Evolutionary conservation across 495 filamentous ascomycete species (phyloP), one percentile per base, ranked within the genome.

Genomic region (Sporormia fimetaria): DNA sequence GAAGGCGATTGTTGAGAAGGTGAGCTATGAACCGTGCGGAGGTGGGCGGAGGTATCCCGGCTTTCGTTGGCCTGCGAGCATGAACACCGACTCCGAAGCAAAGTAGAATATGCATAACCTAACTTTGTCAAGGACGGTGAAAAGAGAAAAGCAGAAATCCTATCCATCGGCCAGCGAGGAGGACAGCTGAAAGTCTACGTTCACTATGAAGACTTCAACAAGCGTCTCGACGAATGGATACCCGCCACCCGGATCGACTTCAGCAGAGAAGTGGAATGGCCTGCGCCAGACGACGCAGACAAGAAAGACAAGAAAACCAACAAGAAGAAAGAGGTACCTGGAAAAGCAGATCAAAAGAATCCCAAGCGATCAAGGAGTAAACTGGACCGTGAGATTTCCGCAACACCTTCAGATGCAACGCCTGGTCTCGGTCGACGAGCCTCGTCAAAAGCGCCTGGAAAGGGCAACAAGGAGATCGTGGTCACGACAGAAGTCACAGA

Each of bases 121-220:
- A 46, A 24, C 20, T n/a, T 35, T 20, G 14, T 42, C 21, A 24
- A 84, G 79, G 83, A 93, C 61, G 85, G 84, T 32, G 77, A 87
- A 58, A 67, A 80, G 39, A 78, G 90, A 36, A 86, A 84, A 64
- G 90, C 90, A 36, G 90, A 95, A 61, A 95, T 98, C 42, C 63
- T 98, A 9, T 84, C 81, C 18, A 88, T 95, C 29, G 74, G 78
- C 52, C 81, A 81, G 34, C 78, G 81, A 6, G 88, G 90, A 52
- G 84, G 82, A 49, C 76, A 81, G 17, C 43, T 37, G 8, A 39
- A 21, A 14, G 51, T 21, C 37, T 76, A 73, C 57, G 88, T 94
- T 52, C 93, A 98, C 60, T 98, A 96, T 62, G 85, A 94, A 43
- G 92, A 95, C 49, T 98, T 94, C 75, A 98, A 98, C 67, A 98